A percentile compares a stretch with the other conserved stretches of the same genome.
Evolutionary conservation across 2,329 filamentous ascomycete genomes (phyloP).

Genomic region (Fusarium albosuccineum): DNA sequence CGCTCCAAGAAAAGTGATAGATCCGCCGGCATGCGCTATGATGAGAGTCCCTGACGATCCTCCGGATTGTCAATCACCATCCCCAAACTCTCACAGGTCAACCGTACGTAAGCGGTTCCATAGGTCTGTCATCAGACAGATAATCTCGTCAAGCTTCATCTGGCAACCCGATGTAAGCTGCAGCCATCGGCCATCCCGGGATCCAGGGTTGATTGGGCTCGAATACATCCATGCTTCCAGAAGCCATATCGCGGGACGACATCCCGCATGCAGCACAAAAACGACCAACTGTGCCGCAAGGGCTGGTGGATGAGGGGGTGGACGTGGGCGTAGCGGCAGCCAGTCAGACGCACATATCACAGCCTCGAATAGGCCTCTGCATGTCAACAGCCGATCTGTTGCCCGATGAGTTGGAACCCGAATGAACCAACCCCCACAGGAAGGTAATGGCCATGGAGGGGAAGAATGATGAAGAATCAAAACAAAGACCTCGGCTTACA

Average conservation of each 20-base stretch:
- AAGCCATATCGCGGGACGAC: constrained; percentile 28
- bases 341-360: constrained; percentile 33
- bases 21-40: not conserved
- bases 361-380: constrained; percentile 24
- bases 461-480: constrained; percentile 8
- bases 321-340: constrained; percentile 31
- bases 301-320: constrained; percentile 13
- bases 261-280: constrained; percentile 23
- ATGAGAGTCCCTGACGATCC: constrained; percentile 31
- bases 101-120: constrained; percentile 7
- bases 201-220: constrained; percentile 35
- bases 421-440: constrained; percentile 31
- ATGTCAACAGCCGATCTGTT: constrained; percentile 34
- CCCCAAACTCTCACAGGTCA: not conserved
- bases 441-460: not conserved
- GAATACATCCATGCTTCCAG: constrained; percentile 37
- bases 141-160: not conserved
- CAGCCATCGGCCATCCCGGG: constrained; percentile 17
- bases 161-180: constrained; percentile 9
- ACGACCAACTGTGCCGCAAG: constrained; percentile 26
- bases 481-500: constrained; percentile 24
- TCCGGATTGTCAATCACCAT: constrained; percentile 3
- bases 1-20: constrained; percentile 10
- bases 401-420: constrained; percentile 31
- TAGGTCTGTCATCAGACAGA: not conserved